Evolutionary conservation across 2,329 filamentous ascomycete species (phyloP), one percentile per base, ranked within the genome.

Genomic region (Paraphaeosphaeria minitans): DNA sequence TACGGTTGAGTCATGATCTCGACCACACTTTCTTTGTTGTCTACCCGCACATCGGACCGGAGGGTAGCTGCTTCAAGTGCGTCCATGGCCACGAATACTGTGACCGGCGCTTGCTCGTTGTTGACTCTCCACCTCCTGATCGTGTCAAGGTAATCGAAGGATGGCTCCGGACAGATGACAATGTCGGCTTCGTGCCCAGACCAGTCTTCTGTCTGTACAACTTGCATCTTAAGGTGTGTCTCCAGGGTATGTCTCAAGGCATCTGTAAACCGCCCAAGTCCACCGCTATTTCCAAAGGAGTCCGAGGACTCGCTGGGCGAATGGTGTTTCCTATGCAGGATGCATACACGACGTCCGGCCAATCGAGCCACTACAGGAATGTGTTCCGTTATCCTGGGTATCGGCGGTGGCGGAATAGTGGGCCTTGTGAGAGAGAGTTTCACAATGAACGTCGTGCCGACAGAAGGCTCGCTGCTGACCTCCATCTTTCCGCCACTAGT

Each of bases 401-500:
- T 29, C 12, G 43, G 27, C 6, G 37, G 16, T 1, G 48, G 46
- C 1, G 48, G n/a, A 58, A 60, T 16, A 42, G 65, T 56, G 6
- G 55, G 37, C 27, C 49, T 54, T 2, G 46, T 43, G 5, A 85
- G 66, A 6, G 80, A 79, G 1, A 87, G 65, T 2, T 74, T 79
- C 8, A 71, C 55, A 8, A 24, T 56, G 4, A 70, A 55, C n/a
- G 62, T 47, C 4, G 69, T 73, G 31, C 70, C 70, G 9, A 57
- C 41, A 12, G 49, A 55, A 24, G 52, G 46, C 12, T 68, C 59
- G 39, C 66, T 69, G 16, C 56, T 58, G 5, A 73, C 55, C 35
- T 66, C 59, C 16, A 73, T 67, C 14, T 62, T 69, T 12, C 70
- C 70, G 5, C 61, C 60, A 9, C 70, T 53, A 10, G 59, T 60